phyloP scores from a whole-genome alignment of 2,329 filamentous ascomycete genomes.

The Alternaria arborescens region DNA sequence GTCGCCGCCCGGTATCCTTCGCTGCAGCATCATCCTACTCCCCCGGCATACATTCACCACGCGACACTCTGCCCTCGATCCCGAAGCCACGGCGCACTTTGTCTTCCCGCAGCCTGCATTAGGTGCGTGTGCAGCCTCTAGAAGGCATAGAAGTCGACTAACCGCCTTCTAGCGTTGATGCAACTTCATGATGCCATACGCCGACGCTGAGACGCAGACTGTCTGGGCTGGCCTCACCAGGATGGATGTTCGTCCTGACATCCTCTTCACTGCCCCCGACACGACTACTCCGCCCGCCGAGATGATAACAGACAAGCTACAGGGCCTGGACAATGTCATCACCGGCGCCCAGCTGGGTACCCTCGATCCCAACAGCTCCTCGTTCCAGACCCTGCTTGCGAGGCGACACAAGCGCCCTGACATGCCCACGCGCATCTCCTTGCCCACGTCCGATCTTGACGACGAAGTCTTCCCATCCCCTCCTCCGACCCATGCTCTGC shows the following conservation, averaged over 20 bases:
- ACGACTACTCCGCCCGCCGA: slow-evolving; percentile 45
- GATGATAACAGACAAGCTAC: slow-evolving; percentile 33
- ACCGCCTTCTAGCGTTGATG: slow-evolving; percentile 31
- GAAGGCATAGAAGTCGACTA: slow-evolving; percentile 17
- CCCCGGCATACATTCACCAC: slow-evolving; percentile 1
- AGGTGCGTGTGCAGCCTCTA: slow-evolving; percentile 13
- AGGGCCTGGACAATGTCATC: slow-evolving; percentile 21
- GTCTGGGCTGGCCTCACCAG: slow-evolving; percentile 43
- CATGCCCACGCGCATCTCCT: slow-evolving; percentile 35
- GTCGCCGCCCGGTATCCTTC: neutral
- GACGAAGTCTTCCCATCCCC: slow-evolving; percentile 43
- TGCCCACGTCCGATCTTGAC: slow-evolving; percentile 31
- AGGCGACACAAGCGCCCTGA: slow-evolving; percentile 33
- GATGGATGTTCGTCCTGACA: slow-evolving; percentile 36
- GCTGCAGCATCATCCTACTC: neutral
- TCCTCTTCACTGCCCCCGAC: slow-evolving; percentile 33
- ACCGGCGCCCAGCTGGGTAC: slow-evolving; percentile 11
- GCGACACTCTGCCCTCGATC: neutral
- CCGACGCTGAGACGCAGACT: slow-evolving; percentile 42
- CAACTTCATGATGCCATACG: slow-evolving; percentile 31
- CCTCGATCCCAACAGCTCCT: slow-evolving; percentile 11
- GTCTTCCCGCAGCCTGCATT: slow-evolving; percentile 8
- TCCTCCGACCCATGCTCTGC: slow-evolving; percentile 37
- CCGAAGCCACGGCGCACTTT: neutral
- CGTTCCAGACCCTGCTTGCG: slow-evolving; percentile 31